Conservation (phyloP, 106 monocot species). For the Phalaenopsis equestris region DNA sequence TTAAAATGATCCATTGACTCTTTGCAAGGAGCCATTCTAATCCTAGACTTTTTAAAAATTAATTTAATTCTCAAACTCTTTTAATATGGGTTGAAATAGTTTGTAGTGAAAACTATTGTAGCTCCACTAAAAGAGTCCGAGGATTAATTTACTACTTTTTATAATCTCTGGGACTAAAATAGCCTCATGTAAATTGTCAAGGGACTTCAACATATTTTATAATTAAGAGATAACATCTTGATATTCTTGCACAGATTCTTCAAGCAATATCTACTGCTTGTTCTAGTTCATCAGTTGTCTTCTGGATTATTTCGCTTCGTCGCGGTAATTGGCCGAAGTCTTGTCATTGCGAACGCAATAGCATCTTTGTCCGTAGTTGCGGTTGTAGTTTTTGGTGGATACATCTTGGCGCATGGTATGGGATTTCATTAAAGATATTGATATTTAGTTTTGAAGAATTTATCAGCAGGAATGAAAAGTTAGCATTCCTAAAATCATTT, state of each 20-base stretch:
- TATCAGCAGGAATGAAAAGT: neutral
- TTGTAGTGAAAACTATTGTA: no score
- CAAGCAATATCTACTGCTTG: constrained; percentile 31
- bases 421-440: neutral
- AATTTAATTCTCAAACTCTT: no score
- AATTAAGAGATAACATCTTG: neutral
- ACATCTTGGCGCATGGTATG: constrained; percentile 8
- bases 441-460: neutral
- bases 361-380: constrained; percentile 18
- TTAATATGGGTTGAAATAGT: no score
- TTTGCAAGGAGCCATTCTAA: no score
- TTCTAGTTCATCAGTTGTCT: constrained; percentile 40
- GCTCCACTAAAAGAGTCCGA: no score
- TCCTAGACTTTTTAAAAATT: no score
- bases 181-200: no score
- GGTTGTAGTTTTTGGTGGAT: constrained; percentile 25
- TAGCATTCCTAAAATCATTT: neutral
- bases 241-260: constrained; percentile 15
- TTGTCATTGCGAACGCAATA: constrained; percentile 30
- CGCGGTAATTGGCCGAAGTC: constrained; percentile 23
- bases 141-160: no score
- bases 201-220: neutral
- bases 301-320: constrained; percentile 36
- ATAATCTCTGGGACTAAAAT: no score
- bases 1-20: no score